Evolutionary conservation across 2,329 filamentous ascomycete species (phyloP), one percentile per base, ranked within the genome.

Genomic region (Aspergillus jensenii): DNA sequence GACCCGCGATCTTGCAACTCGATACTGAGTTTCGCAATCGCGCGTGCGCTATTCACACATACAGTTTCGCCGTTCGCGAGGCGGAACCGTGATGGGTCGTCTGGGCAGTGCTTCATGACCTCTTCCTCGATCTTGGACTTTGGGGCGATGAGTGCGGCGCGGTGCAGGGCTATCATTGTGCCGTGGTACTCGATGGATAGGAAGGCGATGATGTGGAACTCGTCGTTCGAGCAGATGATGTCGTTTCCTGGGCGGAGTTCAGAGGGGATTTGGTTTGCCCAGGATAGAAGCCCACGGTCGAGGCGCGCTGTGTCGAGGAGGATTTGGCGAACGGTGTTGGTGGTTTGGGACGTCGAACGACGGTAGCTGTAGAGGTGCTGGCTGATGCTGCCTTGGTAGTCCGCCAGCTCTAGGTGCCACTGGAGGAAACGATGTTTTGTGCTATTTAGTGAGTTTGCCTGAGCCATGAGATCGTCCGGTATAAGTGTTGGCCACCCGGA

Each of bases 311-410:
- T 62, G n/a, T 61, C 59, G 3, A 55, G 33, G 3, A 62, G 59
- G 12, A 62, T 61, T 19, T 62, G 59, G 2, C 59, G 59, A 2
- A 56, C 60, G 4, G 25, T 55, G n/a, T 7, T 15, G n/a, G n/a
- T 17, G 6, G 25, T 25, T 25, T 23, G 8, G 0, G 8, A 15
- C 15, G 17, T 27, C 11, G 17, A 25, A 14, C 19, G 11, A 14
- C 25, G 52, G 41, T 57, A 37, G 23, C 44, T 61, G 40, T 63
- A 63, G 3, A 63, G 43, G 31, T 63, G 61, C 3, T 59, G 47
- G 21, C 61, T 61, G 41, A 63, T 63, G 21, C 35, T 59, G 6
- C 59, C 56, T 45, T 61, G 59, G n/a, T 59, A 63, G 9, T 46
- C 23, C 0, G 56, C 59, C 0, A 63, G 48, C 6, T 48, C 59